Conservation (phyloP, 495 filamentous ascomycete species). For the Penicillium pulvis region DNA sequence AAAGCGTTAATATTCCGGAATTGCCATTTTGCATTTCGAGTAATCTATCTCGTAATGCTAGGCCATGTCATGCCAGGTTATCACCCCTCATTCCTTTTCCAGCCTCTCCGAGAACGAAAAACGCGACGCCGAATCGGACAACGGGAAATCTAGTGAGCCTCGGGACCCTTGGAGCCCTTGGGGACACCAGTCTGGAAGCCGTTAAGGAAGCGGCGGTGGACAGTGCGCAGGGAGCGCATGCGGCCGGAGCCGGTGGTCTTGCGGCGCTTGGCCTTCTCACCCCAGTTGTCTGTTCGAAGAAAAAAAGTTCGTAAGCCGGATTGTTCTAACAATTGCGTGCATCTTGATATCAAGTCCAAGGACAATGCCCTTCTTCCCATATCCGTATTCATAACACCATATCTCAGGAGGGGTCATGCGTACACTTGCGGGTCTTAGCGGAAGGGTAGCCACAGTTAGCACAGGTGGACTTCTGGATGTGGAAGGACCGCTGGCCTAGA, state of each 20-base stretch:
- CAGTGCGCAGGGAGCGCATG: conserved; percentile 86
- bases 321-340: conserved; percentile 13
- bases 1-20: conserved; percentile 45
- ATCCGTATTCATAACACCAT: conserved; percentile 18
- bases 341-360: conserved; percentile 6
- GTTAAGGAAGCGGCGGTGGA: conserved; percentile 91
- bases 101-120: conserved; percentile 49
- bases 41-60: conserved; percentile 44
- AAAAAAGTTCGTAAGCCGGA: conserved; percentile 34
- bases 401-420: conserved; percentile 48
- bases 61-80: conserved; percentile 47
- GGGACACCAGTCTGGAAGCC: conserved; percentile 90
- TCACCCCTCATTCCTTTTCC: conserved; percentile 41
- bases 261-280: conserved; percentile 99
- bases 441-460: conserved; percentile 96
- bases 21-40: conserved; percentile 41
- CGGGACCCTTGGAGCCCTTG: conserved; percentile 78
- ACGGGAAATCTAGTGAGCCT: conserved; percentile 44
- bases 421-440: conserved; percentile 98
- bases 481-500: conserved; percentile 87
- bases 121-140: conserved; percentile 42
- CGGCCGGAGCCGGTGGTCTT: conserved; percentile 97
- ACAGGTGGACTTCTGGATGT: conserved; percentile 99
- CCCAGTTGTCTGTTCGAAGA: conserved; percentile 83
- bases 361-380: conserved; percentile 1